A percentile compares a stretch with the other conserved stretches of the same genome.
phyloP scores from a whole-genome alignment of 2,329 filamentous ascomycete genomes.

The Penicillium corylophilum region DNA sequence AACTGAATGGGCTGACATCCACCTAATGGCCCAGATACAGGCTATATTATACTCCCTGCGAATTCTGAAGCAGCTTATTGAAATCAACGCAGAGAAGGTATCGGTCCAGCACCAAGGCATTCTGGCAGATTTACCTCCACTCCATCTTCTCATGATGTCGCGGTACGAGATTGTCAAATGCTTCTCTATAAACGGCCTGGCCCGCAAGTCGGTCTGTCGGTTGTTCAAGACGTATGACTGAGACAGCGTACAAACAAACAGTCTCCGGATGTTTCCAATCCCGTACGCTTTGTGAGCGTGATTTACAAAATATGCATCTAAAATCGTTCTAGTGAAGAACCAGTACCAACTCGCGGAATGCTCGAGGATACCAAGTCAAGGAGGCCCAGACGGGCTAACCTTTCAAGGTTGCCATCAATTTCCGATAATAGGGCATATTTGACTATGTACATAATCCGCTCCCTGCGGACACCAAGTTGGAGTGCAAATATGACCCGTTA shows the following conservation, averaged over 20 bases:
- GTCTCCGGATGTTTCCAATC: not conserved
- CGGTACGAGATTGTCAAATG: constrained; percentile 18
- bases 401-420: not conserved
- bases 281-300: not conserved
- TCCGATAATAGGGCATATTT: not conserved
- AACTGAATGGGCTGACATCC: constrained; percentile 58
- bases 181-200: constrained; percentile 10
- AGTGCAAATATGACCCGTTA: not conserved
- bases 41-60: constrained; percentile 62
- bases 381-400: not conserved
- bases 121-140: constrained; percentile 30
- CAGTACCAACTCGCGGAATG: not conserved
- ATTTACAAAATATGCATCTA: too few relatives aligned
- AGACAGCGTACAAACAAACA: not conserved
- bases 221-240: constrained; percentile 15
- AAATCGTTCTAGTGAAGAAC: too few relatives aligned
- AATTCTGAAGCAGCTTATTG: constrained; percentile 56
- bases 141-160: constrained; percentile 31
- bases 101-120: constrained; percentile 13
- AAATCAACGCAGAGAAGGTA: constrained; percentile 30
- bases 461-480: not conserved
- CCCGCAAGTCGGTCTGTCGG: constrained; percentile 6
- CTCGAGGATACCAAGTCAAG: too few relatives aligned
- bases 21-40: constrained; percentile 62
- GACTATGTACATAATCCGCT: not conserved